phyloP scores from a whole-genome alignment of 345 rosid genomes.

The Syzygium jambos region DNA sequence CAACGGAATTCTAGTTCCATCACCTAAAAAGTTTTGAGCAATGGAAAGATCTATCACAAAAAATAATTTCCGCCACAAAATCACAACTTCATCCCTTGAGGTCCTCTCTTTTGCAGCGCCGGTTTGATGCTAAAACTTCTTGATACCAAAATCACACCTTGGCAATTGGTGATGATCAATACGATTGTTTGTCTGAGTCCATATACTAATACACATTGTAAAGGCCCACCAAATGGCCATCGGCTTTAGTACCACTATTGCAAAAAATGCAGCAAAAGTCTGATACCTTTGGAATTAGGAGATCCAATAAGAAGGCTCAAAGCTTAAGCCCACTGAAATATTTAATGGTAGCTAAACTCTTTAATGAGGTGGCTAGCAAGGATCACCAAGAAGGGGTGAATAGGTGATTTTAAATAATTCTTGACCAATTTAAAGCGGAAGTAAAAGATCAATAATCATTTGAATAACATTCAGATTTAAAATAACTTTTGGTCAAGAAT shows the following conservation, averaged over 20 bases:
- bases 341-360: too few species aligned
- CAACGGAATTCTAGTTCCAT: neutral
- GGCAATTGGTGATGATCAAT: neutral
- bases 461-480: too few species aligned
- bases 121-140: neutral
- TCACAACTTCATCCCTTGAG: neutral
- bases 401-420: too few species aligned
- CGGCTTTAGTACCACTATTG: neutral
- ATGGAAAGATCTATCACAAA: neutral
- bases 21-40: neutral
- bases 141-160: neutral
- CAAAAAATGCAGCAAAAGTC: neutral
- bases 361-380: too few species aligned
- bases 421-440: too few species aligned
- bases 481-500: too few species aligned
- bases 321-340: neutral
- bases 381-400: too few species aligned
- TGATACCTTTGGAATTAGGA: neutral
- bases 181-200: too few species aligned
- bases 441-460: too few species aligned
- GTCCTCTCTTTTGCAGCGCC: neutral
- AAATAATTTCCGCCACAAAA: neutral
- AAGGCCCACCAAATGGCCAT: too few species aligned
- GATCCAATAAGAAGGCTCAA: neutral
- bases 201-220: too few species aligned